Evolutionary conservation across 2,329 filamentous ascomycete genomes (phyloP), one percentile per base, ranked within the genome.

Genomic region (Cladophialophora bantiana): DNA sequence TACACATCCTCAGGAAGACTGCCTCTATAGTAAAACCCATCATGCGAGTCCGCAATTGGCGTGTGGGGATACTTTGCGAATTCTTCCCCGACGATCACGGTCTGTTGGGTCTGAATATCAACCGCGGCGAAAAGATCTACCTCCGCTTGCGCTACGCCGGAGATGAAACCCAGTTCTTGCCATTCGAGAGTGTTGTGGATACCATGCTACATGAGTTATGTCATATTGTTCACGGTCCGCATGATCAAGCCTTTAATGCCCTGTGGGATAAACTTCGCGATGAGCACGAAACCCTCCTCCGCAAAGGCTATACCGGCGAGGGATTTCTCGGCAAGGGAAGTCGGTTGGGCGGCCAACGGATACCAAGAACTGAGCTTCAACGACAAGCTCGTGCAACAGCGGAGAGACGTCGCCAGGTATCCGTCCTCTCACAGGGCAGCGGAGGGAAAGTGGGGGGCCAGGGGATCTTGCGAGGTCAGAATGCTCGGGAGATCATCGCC

Each of bases 151-250:
- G 94, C 64, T 90, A 95, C 77, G 83, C 91, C 5, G 83, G 86
- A 73, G 92, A 96, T 76, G 84, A 86, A 9, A 87, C 83, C 45
- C 89, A 92, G 73, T 98, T 98, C 74, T 78, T 97, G 20, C 89
- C 91, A 0, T 80, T 94, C 65, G 93, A 97, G 75, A 83, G 91
- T 70, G 85, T 97, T 7, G 84, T 93, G 52, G 93, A 97, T 77
- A 98, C 94, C 0, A 91, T 98, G 88, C 87, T 98, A 20, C 94
- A 98, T 76, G 94, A 98, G 73, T 86, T 98, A 2, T 89, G 88
- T n/a, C 94, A 98, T 75, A 97, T 91, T 71, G 86, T 93, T 10
- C 88, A 90, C 77, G 93, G 92, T 0, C 91, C 92, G 1, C 94
- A 98, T 77, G 88, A 97, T 75, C 85, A 83, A 55, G 86, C 90